A percentile compares a stretch with the other conserved stretches of the same genome.
Conservation (phyloP, 257 asterid species). For the Jacaranda copaia region DNA sequence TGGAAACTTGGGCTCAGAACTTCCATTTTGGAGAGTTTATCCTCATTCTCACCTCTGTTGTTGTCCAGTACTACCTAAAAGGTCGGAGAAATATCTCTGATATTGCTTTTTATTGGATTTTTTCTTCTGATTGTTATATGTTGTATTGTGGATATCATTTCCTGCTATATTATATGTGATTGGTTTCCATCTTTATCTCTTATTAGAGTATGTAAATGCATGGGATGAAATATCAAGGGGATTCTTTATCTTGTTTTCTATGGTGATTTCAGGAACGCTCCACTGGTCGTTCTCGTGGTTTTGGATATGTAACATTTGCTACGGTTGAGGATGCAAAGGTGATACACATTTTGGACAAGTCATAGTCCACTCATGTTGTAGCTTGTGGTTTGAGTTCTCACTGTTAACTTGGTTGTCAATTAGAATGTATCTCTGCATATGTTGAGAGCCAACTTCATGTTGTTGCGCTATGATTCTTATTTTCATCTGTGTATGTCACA, state of each 20-base stretch:
- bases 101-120: not conserved
- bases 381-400: conserved; percentile 27
- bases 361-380: conserved; percentile 18
- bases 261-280: conserved; percentile 79
- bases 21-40: not conserved
- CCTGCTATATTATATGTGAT: not conserved
- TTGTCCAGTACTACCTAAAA: conserved; percentile 11
- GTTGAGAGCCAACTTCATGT: conserved; percentile 19
- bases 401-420: conserved; percentile 13
- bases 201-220: conserved; percentile 15
- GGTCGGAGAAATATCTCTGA: not conserved
- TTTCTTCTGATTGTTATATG: not conserved
- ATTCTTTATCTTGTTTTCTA: conserved; percentile 28
- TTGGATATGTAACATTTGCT: conserved; percentile 94
- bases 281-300: conserved; percentile 97
- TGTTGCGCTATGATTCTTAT: not conserved
- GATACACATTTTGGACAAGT: conserved; percentile 31
- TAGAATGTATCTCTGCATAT: conserved; percentile 3
- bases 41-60: not conserved
- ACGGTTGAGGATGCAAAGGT: conserved; percentile 89
- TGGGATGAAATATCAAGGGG: not conserved
- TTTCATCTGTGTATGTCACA: conserved; percentile 43
- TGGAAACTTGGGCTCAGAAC: no score
- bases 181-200: conserved; percentile 21
- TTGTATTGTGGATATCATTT: not conserved